Base-by-base conservation (phyloP, 75 land plant genomes). In the Picea sitchensis region DNA sequence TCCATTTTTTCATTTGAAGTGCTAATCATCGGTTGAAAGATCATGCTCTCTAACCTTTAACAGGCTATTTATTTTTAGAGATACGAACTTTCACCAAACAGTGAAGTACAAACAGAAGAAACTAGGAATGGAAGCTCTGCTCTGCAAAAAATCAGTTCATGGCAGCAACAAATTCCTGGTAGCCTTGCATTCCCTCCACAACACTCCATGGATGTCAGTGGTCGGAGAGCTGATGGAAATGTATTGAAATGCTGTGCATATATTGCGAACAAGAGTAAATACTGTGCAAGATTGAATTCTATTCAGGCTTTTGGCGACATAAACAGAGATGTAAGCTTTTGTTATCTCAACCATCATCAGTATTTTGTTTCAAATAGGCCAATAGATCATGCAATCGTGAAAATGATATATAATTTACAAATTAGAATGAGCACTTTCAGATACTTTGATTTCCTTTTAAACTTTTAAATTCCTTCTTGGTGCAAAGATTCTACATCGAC, bases 231-330 rank as follows among this genome's bases (percentile, higher is more conserved):
- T 71, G 63, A 32, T 76, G 78, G 64, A 73, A 78, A 41, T 75
- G 82, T 78, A 14, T 90, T 95, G 71, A 91, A 88, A 81, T 98
- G 99, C 76, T 93, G 94, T 85, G 91, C 89, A 56, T 98, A 98
- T 83, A 86, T 98, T 78, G 94, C 98, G 14, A 84, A 78, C 80
- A 87, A 87, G 62, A 89, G 72, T 74, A 88, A 88, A 61, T 95
- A 92, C 79, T 98, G 99, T 88, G 86, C 84, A 18, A 93, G 99
- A 2, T 86, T 98, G 65, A 92, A 95, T 83, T 93, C 99, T 71
- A 86, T 96, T 68, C 98, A 98, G 87, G 94, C 98, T 9, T 98
- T 83, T 79, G 79, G 85, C 73, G 99, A 98, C 81, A 86, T 95
- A 38, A 98, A 98, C 78, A 86, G 96, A 72, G 99, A 93, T 86